Percentiles rank a stretch among this genome's conserved stretches.
phyloP scores from a whole-genome alignment of 129 eudicot species.

The Pittosporum tobira region DNA sequence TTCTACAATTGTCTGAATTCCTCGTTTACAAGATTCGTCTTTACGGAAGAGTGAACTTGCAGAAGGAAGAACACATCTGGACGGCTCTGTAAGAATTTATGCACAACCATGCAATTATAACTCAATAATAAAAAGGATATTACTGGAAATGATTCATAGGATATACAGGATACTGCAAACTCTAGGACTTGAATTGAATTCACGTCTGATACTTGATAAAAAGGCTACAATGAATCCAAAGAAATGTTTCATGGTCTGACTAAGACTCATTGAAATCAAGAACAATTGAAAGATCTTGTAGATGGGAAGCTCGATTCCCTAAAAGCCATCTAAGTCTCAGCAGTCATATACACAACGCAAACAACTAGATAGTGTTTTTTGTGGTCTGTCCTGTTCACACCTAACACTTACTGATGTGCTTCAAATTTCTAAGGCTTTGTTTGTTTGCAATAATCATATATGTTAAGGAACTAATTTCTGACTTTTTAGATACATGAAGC shows the following conservation, averaged over 20 bases:
- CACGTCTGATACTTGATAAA: neutral
- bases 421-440: too few species aligned
- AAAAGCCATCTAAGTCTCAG: neutral
- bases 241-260: neutral
- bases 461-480: too few species aligned
- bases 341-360: neutral
- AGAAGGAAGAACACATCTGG: constrained; percentile 21
- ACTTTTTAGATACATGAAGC: too few species aligned
- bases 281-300: neutral
- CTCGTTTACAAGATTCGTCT: constrained; percentile 17
- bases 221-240: neutral
- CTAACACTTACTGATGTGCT: too few species aligned
- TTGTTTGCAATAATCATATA: too few species aligned
- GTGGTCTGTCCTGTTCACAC: too few species aligned
- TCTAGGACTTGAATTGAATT: neutral
- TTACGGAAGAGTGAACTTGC: constrained; percentile 21
- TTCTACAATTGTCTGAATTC: constrained; percentile 36
- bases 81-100: constrained; percentile 25
- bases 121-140: neutral
- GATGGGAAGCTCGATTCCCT: neutral
- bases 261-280: neutral
- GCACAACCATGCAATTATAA: constrained; percentile 1
- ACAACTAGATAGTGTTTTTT: too few species aligned
- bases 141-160: neutral
- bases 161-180: neutral